Base-by-base conservation (phyloP, 768 basidiomycete species). In the Crucibulum laeve region DNA sequence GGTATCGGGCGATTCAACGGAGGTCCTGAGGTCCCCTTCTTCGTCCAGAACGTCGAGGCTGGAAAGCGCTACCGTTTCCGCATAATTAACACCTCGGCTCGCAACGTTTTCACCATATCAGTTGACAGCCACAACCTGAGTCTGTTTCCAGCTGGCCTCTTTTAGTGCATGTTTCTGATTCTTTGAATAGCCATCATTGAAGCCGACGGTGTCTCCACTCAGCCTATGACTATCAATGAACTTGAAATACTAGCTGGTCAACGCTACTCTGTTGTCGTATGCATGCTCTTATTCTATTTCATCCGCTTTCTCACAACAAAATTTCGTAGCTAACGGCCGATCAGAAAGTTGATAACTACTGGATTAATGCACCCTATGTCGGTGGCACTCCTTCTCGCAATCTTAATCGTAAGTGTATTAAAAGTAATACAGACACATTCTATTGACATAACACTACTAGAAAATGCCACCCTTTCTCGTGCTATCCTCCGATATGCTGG, bases 51-150 rank as follows among this genome's bases (percentile, higher is more conserved):
- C 43, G 70, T 77, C 32, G 33, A 48, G 5, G 42, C 38, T 0
- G 69, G 67, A 4, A 57, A 58, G 34, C 61, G 75, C 15, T 77
- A 76, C 49, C 70, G 76, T 28, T 68, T 78, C 53, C 72, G 75
- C 10, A 28, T 78, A n/a, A 54, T 79, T 46, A 64, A 63, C 39
- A 62, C 57, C 15, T 69, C 71, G n/a, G 75, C 76, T 38, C 57
- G 65, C 25, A 61, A 65, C 18, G 56, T 54, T 26, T 67, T 64
- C 53, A 57, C 51, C n/a, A 55, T 68, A 42, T 61, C 58, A 6
- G 44, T 65, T 18, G 60, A 61, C 11, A 51, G 58, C 18, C 44
- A 54, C 39, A 21, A 43, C 5, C 21, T 45, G 21, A 52, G 48
- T 46, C 32, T 3, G 28, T 38, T 11, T 8, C 10, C 35, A 13